Conservation (phyloP, 2,329 filamentous ascomycete species). For the Fusarium subglutinans region DNA sequence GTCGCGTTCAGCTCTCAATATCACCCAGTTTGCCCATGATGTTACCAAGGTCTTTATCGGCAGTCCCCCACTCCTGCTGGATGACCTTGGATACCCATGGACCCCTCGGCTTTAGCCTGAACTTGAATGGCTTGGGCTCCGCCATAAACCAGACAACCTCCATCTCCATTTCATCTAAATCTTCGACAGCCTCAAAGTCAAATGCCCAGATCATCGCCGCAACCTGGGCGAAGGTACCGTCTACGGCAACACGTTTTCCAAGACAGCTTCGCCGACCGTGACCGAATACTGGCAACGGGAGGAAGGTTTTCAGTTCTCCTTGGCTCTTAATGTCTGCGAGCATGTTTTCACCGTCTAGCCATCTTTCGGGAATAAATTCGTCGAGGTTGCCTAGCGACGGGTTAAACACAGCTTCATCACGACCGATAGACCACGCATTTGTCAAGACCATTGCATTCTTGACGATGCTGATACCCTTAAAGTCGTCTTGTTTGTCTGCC, state of each 20-base stretch:
- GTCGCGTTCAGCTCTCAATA: background rate
- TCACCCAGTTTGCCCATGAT: background rate
- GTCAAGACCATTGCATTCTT: background rate
- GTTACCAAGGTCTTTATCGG: background rate
- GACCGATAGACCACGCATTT: background rate
- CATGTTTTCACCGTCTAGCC: background rate
- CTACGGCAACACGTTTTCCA: background rate
- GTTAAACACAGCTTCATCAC: background rate
- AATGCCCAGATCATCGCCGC: background rate
- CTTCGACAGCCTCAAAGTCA: background rate
- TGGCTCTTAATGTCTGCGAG: background rate
- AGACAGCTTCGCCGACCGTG: background rate
- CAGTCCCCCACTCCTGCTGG: background rate
- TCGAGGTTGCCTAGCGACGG: background rate
- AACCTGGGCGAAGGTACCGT: background rate
- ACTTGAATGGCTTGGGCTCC: background rate
- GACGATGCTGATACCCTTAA: background rate
- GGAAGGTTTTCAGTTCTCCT: background rate
- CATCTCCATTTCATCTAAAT: background rate
- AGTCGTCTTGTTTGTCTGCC: background rate
- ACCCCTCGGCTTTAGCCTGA: background rate
- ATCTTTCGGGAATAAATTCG: background rate
- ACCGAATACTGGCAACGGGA: background rate
- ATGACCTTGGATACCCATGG: background rate
- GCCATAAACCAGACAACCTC: background rate